A percentile compares a stretch with the other conserved stretches of the same genome.
Conservation (phyloP, 768 basidiomycete genomes). For the Lactifluus piperatus region DNA sequence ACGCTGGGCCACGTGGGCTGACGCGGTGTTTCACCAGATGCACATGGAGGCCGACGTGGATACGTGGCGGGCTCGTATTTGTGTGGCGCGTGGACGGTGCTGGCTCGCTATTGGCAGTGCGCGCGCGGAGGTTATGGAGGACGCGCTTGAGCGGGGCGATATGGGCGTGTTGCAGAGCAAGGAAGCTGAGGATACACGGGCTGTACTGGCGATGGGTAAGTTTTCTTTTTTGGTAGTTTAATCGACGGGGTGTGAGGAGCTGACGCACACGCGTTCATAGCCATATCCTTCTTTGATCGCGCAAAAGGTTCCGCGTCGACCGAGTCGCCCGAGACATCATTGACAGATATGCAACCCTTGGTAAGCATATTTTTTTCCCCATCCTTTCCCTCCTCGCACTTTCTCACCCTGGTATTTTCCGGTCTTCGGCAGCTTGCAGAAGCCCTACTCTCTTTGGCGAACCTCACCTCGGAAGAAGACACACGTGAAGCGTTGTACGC, state of each 20-base stretch:
- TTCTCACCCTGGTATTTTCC: not conserved
- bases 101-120: conserved; percentile 51
- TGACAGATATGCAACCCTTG: conserved; percentile 20
- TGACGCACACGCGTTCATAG: not conserved
- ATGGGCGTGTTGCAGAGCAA: conserved; percentile 32
- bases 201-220: conserved; percentile 39
- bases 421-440: conserved; percentile 37
- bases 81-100: conserved; percentile 42
- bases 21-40: conserved; percentile 54
- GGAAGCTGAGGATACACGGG: conserved; percentile 49
- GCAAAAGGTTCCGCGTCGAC: conserved; percentile 24
- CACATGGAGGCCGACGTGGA: conserved; percentile 49
- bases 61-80: conserved; percentile 40
- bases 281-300: conserved; percentile 29
- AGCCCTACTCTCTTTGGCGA: conserved; percentile 50
- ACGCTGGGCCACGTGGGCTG: conserved; percentile 54
- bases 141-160: conserved; percentile 39
- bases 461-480: conserved; percentile 41
- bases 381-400: not conserved
- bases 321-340: not conserved
- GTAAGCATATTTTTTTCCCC: conserved; percentile 7
- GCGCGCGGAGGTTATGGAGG: conserved; percentile 46
- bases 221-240: conserved; percentile 21
- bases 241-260: too few species aligned
- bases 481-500: conserved; percentile 44